A percentile compares a stretch with the other conserved stretches of the same genome.
These are phyloP conservation scores for Xylaria digitata DNA, from an alignment of 2,329 filamentous ascomycete genomes.

Conservation along the genomic window DNA sequence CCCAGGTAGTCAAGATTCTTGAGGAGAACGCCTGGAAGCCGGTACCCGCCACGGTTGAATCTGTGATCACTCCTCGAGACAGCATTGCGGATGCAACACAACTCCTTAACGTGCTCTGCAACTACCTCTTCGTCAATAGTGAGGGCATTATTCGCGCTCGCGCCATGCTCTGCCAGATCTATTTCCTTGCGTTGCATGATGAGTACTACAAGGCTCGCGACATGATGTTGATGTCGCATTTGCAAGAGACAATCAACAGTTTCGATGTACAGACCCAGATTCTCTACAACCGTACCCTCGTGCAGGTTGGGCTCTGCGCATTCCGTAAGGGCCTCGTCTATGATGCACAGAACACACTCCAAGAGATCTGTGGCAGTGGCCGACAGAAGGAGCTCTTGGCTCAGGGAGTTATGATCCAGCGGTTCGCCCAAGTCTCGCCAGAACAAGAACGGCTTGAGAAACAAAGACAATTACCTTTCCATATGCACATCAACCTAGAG, in stretches of 20 bases:
- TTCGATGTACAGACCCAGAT: conserved; percentile 99
- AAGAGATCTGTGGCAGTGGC: conserved; percentile 97
- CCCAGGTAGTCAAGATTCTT: conserved; percentile 90
- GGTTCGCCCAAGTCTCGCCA: conserved; percentile 94
- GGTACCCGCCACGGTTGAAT: conserved; percentile 76
- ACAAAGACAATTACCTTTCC: conserved; percentile 97
- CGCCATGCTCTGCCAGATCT: conserved; percentile 98
- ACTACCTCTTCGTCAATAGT: conserved; percentile 93
- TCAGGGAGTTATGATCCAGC: conserved; percentile 98
- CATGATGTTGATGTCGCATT: conserved; percentile 99
- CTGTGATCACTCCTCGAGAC: conserved; percentile 80
- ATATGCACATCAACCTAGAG: conserved; percentile 99
- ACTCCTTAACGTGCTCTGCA: conserved; percentile 89
- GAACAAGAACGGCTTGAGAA: conserved; percentile 98
- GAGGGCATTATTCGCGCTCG: conserved; percentile 96
- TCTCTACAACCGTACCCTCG: conserved; percentile 96
- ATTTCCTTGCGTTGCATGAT: conserved; percentile 97
- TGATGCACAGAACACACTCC: conserved; percentile 95
- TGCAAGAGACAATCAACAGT: conserved; percentile 95
- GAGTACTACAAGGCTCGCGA: conserved; percentile 98
- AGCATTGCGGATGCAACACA: conserved; percentile 74
- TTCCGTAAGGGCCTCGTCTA: conserved; percentile 98
- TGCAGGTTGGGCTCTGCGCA: conserved; percentile 97
- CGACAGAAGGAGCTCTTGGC: conserved; percentile 97
- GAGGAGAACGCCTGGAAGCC: conserved; percentile 95